Evolutionary conservation across 768 basidiomycete species (phyloP).

Genomic region (Mycena kentingensis): DNA sequence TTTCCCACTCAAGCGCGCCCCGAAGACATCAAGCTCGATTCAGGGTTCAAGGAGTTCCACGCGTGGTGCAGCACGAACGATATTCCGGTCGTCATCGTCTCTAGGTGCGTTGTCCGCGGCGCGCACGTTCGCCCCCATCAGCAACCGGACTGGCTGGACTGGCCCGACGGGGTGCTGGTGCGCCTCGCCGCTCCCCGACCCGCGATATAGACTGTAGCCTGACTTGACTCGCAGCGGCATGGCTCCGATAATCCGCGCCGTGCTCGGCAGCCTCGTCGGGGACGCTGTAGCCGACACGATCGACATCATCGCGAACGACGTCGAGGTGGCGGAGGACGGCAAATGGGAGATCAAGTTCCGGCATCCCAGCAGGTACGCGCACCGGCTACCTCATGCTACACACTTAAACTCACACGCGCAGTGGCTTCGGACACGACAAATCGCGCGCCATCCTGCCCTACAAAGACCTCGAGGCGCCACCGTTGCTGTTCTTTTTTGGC

Average conservation of each 20-base stretch:
- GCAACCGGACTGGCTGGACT: not conserved
- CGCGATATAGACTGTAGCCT: too few relatives aligned
- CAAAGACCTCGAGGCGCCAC: conserved; percentile 64
- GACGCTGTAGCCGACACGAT: conserved; percentile 72
- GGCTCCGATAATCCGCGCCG: conserved; percentile 90
- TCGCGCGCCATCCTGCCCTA: conserved; percentile 93
- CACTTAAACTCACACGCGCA: conserved; percentile 32
- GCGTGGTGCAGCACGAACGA: conserved; percentile 77
- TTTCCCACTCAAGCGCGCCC: conserved; percentile 5
- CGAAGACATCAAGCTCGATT: conserved; percentile 81
- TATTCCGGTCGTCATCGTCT: conserved; percentile 91
- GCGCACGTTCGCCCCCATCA: not conserved
- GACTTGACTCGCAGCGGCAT: too few relatives aligned
- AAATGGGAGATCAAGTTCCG: conserved; percentile 85
- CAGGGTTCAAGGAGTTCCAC: conserved; percentile 88
- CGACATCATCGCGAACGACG: conserved; percentile 93
- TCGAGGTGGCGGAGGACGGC: conserved; percentile 60
- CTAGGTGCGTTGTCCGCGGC: conserved; percentile 55
- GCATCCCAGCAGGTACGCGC: conserved; percentile 77
- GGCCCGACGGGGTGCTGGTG: too few relatives aligned
- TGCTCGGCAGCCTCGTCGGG: conserved; percentile 81
- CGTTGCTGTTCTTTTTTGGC: conserved; percentile 93
- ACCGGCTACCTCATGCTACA: not conserved
- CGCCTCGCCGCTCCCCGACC: too few relatives aligned
- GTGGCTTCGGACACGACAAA: conserved; percentile 94